Conservation (phyloP, 345 rosid species). For the Acer yangbiense region DNA sequence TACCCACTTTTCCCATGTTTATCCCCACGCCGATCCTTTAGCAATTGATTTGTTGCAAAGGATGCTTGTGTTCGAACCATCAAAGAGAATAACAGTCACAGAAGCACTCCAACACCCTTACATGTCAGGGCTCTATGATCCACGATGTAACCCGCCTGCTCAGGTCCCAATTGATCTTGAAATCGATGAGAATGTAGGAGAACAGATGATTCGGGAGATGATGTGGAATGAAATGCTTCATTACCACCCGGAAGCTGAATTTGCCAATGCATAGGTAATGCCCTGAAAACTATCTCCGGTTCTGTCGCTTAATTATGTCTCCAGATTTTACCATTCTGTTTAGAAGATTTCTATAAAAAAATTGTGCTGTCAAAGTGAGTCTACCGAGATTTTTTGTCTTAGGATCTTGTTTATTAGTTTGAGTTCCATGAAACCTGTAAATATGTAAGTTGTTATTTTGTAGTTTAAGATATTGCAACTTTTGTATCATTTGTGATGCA, state of each 20-base stretch:
- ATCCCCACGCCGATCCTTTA: conserved; percentile 69
- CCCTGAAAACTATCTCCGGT: neutral
- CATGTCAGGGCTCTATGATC: conserved; percentile 66
- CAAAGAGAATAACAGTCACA: conserved; percentile 65
- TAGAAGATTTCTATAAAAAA: conserved; percentile 11
- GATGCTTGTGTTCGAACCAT: conserved; percentile 84
- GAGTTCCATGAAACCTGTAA: conserved; percentile 25
- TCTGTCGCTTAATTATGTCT: conserved; percentile 12
- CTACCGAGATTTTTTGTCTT: conserved; percentile 20
- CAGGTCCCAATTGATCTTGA: conserved; percentile 63
- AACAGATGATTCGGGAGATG: conserved; percentile 64
- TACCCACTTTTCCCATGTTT: conserved; percentile 49
- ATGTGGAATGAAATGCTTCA: conserved; percentile 82
- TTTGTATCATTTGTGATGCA: conserved; percentile 8
- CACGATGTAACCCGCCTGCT: conserved; percentile 63
- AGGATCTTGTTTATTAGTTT: conserved; percentile 13
- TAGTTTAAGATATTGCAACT: neutral
- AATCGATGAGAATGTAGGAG: conserved; percentile 64
- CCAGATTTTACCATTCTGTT: conserved; percentile 7
- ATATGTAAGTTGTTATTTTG: conserved; percentile 17
- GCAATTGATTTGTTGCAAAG: conserved; percentile 74
- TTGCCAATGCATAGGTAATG: conserved; percentile 28
- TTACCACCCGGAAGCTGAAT: conserved; percentile 68
- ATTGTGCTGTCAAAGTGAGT: conserved; percentile 5
- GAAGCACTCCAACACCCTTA: conserved; percentile 87